Evolutionary conservation across 1,284 basidiomycete species (phyloP).

Genomic region (Irpex sp.): DNA sequence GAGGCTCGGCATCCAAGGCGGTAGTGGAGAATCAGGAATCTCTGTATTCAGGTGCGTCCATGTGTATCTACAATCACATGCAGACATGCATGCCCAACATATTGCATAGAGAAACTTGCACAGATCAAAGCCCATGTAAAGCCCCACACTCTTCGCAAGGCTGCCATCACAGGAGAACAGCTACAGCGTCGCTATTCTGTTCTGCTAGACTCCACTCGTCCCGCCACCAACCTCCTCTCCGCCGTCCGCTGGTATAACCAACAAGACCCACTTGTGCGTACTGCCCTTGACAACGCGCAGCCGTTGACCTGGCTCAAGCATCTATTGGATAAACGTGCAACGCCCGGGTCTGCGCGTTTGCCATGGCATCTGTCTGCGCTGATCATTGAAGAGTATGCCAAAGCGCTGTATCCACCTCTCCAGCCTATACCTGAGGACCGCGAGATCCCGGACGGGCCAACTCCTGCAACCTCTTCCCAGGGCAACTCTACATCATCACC

Average conservation of each 20-base stretch:
- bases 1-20: slow-evolving; percentile 32
- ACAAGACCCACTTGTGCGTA: slow-evolving; percentile 39
- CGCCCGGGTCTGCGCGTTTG: slow-evolving; percentile 28
- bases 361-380: slow-evolving; percentile 63
- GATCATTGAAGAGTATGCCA: slow-evolving; percentile 59
- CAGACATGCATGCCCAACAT: neutral
- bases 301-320: slow-evolving; percentile 70
- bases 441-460: slow-evolving; percentile 19
- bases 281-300: slow-evolving; percentile 52
- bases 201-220: slow-evolving; percentile 32
- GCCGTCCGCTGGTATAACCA: slow-evolving; percentile 54
- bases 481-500: slow-evolving; percentile 1
- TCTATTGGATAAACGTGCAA: slow-evolving; percentile 40
- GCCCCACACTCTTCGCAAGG: slow-evolving; percentile 53
- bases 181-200: slow-evolving; percentile 55
- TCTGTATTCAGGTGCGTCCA: slow-evolving; percentile 21
- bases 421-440: slow-evolving; percentile 39
- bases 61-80: neutral
- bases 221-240: slow-evolving; percentile 39
- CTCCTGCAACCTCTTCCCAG: slow-evolving; percentile 22
- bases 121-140: slow-evolving; percentile 46
- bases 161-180: slow-evolving; percentile 61
- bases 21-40: slow-evolving; percentile 32
- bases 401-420: slow-evolving; percentile 35
- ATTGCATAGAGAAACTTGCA: slow-evolving; percentile 46